Evolutionary conservation across 192 early-diverging fungal species (phyloP).

Genomic region (Gigaspora rosea): DNA sequence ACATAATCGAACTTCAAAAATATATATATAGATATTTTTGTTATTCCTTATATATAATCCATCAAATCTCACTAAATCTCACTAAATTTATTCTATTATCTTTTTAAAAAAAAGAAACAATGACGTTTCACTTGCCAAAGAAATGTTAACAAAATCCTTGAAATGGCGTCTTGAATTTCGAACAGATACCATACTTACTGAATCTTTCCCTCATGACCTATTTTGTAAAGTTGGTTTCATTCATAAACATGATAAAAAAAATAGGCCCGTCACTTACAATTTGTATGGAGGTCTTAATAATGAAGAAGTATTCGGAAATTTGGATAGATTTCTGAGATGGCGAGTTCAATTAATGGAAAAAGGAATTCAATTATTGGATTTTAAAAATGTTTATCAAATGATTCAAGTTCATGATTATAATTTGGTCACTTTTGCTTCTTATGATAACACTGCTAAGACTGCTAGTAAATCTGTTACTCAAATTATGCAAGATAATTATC

Average conservation of each 20-base stretch:
- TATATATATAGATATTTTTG: neutral
- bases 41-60: neutral
- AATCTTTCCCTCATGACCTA: conserved; percentile 49
- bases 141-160: conserved; percentile 55
- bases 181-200: conserved; percentile 45
- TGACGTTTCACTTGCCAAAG: conserved; percentile 42
- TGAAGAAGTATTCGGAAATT: conserved; percentile 58
- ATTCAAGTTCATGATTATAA: conserved; percentile 66
- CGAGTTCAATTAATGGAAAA: conserved; percentile 64
- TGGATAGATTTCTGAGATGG: conserved; percentile 62
- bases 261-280: conserved; percentile 65
- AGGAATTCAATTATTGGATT: conserved; percentile 55
- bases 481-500: conserved; percentile 65
- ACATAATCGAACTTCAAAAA: too few species aligned
- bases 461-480: conserved; percentile 57
- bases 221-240: conserved; percentile 53
- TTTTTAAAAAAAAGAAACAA: conserved; percentile 28
- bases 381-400: conserved; percentile 58
- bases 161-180: conserved; percentile 58
- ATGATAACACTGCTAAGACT: conserved; percentile 49
- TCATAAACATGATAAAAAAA: conserved; percentile 49
- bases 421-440: conserved; percentile 50
- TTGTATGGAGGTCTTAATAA: conserved; percentile 54
- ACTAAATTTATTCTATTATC: neutral
- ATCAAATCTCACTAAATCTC: neutral